Evolutionary conservation across 257 asterid species (phyloP).

Genomic region (Lavandula angustifolia): DNA sequence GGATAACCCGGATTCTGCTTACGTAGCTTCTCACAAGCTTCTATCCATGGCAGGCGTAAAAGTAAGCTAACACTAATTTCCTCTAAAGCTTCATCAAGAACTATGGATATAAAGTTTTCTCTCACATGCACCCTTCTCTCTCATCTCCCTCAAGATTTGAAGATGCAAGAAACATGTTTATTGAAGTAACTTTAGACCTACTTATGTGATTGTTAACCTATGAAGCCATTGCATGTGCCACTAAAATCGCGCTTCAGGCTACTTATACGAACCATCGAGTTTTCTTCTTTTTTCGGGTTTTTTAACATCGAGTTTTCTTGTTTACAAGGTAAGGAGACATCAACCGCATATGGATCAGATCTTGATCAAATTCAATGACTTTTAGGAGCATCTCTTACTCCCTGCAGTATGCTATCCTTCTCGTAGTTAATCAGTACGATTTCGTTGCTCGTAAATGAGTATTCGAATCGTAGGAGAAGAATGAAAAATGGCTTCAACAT

Average conservation of each 20-base stretch:
- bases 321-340: conserved; percentile 71
- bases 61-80: conserved; percentile 47
- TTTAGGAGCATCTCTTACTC: conserved; percentile 37
- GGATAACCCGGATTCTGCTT: conserved; percentile 58
- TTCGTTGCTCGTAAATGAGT: conserved; percentile 8
- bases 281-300: no score
- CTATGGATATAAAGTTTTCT: conserved; percentile 1
- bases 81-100: conserved; percentile 25
- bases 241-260: neutral
- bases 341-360: conserved; percentile 72
- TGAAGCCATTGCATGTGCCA: neutral
- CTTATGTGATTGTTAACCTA: neutral
- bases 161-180: neutral
- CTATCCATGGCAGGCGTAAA: conserved; percentile 78
- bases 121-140: conserved; percentile 13
- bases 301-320: conserved; percentile 21
- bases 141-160: neutral
- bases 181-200: conserved; percentile 11
- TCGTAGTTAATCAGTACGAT: neutral
- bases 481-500: conserved; percentile 14
- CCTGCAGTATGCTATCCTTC: conserved; percentile 7
- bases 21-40: conserved; percentile 82
- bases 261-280: neutral
- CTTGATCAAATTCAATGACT: conserved; percentile 58
- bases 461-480: neutral